Evolutionary conservation across 139 green algal genomes (phyloP), one percentile per base, ranked within the genome.

Genomic region (Protoeuglena noctilucae): DNA sequence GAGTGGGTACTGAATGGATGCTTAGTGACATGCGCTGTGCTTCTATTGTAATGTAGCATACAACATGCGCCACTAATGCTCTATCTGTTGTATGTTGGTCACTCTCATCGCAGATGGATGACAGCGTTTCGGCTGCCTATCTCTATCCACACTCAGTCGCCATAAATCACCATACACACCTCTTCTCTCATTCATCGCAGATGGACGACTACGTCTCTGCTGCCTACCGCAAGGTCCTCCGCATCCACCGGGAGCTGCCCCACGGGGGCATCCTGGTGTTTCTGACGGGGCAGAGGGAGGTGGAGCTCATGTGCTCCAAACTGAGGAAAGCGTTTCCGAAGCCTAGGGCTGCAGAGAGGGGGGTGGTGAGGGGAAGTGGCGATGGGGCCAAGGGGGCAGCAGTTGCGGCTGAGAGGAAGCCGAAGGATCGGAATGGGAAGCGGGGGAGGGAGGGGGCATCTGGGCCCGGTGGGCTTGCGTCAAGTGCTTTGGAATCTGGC

Each of bases 241-340:
- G 72, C 17, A 94, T 96, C 52, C 88, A 96, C 70, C 34, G 65
- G 12, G 69, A 84, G 53, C 75, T 95, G 28, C 88, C 89, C 4
- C 71, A 75, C 0, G 90, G 90, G 3, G 87, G 80, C 9, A 69
- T 98, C 19, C 75, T 98, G 23, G 78, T 96, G 18, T 98, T 98
- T 59, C 45, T 98, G 1, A 96, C 89, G 0, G 88, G 87, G 3
- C 85, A 93, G 66, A 50, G 73, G 1, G 87, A 96, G 71, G 83
- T 96, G 28, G 76, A 94, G 62, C 30, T 71, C 43, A 57, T 93
- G 18, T 84, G 73, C 54, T 48, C n/a, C 21, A 60, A 64, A 47
- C 77, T 94, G 57, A 66, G 78, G 9, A 18, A 23, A 2, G 40
- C 64, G 1, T 85, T 88, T 51, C 16, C 50, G 3, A 31, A 46